A percentile compares a stretch with the other conserved stretches of the same genome.
These are phyloP conservation scores for Xylariaceae sp. DNA, from an alignment of 2,329 filamentous ascomycete species.

Conservation along the genomic window DNA sequence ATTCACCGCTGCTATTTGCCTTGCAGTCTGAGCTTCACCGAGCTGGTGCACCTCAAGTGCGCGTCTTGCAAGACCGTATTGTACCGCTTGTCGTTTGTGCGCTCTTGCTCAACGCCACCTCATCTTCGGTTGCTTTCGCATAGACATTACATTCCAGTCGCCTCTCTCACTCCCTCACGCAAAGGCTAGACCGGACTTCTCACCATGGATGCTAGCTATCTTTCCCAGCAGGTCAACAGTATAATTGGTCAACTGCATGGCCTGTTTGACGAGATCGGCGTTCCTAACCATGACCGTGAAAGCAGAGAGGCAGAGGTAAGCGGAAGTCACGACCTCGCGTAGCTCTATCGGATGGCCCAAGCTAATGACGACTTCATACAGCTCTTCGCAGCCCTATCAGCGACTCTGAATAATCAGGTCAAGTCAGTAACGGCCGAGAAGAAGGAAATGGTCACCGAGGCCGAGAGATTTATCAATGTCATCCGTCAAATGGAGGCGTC, in stretches of 20 bases:
- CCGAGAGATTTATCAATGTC: conserved; percentile 73
- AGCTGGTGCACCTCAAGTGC: background rate
- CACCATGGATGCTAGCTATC: conserved; percentile 82
- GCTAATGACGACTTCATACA: conserved; percentile 33
- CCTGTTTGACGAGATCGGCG: conserved; percentile 95
- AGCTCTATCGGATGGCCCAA: background rate
- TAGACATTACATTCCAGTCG: background rate
- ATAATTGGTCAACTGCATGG: conserved; percentile 92
- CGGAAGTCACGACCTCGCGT: conserved; percentile 7
- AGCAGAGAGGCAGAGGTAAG: conserved; percentile 81
- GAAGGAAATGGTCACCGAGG: conserved; percentile 84
- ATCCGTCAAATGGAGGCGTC: conserved; percentile 94
- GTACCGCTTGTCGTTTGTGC: background rate
- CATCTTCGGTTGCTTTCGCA: background rate
- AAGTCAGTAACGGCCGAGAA: conserved; percentile 83
- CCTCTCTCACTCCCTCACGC: background rate
- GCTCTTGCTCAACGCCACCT: background rate
- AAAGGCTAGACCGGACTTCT: background rate
- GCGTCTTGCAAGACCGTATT: too few species aligned
- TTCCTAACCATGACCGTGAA: conserved; percentile 90
- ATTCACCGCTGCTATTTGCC: background rate
- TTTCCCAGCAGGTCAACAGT: conserved; percentile 90
- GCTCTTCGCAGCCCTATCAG: conserved; percentile 89
- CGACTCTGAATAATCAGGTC: conserved; percentile 87
- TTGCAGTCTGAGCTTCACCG: background rate